A percentile compares a stretch with the other conserved stretches of the same genome.
Conservation (phyloP, 2,329 filamentous ascomycete genomes). For the Xylaria digitata region DNA sequence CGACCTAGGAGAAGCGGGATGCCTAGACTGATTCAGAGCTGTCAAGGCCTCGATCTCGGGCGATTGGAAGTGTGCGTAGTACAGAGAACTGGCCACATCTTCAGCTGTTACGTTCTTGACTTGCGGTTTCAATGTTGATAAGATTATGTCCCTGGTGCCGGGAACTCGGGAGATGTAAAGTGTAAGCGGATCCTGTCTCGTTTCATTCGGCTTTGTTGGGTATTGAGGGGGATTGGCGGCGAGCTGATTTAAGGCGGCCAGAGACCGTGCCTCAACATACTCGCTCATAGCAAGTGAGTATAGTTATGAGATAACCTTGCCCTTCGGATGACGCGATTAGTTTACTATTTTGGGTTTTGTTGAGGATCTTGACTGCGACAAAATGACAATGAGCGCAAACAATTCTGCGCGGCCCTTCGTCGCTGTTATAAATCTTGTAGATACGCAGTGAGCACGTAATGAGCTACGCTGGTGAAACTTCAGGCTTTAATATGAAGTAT, state of each 20-base stretch:
- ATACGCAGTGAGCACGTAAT: not conserved
- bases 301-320: not conserved
- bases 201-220: slow-evolving; percentile 78
- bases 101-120: slow-evolving; percentile 88
- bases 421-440: not conserved
- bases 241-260: slow-evolving; percentile 81
- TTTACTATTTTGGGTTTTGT: not conserved
- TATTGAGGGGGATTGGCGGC: slow-evolving; percentile 90
- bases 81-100: slow-evolving; percentile 87
- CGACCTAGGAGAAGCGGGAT: slow-evolving; percentile 53
- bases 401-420: not conserved
- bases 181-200: slow-evolving; percentile 75
- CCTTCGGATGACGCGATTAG: slow-evolving; percentile 4
- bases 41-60: slow-evolving; percentile 64
- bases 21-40: slow-evolving; percentile 44
- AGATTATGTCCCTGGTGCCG: slow-evolving; percentile 89
- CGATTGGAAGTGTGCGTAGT: slow-evolving; percentile 85
- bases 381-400: not conserved
- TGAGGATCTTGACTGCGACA: not conserved
- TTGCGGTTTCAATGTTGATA: slow-evolving; percentile 89
- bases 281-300: slow-evolving; percentile 47
- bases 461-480: slow-evolving; percentile 6
- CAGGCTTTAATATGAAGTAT: slow-evolving; percentile 23
- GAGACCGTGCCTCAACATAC: slow-evolving; percentile 81
- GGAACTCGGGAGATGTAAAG: slow-evolving; percentile 95